phyloP scores from a whole-genome alignment of 352 stramenopile genomes.

The Pythium folliculosum region DNA sequence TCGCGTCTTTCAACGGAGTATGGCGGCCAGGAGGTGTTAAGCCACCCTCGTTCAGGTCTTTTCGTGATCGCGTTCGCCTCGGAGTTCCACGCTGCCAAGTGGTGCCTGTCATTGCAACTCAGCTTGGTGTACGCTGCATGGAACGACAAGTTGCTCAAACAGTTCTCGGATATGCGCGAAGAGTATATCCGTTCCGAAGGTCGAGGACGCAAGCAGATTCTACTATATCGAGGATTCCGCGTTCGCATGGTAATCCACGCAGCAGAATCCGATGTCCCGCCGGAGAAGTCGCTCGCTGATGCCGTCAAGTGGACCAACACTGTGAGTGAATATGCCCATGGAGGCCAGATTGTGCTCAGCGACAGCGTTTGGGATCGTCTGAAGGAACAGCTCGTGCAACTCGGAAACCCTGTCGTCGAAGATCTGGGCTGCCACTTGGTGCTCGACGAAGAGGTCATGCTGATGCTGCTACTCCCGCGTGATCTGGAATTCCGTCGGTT shows the following conservation, averaged over 20 bases:
- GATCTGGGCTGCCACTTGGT: constrained; percentile 78
- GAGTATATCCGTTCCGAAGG: constrained; percentile 35
- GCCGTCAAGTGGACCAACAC: constrained; percentile 86
- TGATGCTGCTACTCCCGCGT: constrained; percentile 80
- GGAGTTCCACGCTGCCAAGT: constrained; percentile 87
- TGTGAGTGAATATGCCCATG: constrained; percentile 80
- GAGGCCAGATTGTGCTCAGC: constrained; percentile 83
- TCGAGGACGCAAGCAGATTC: constrained; percentile 58
- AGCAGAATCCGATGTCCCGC: constrained; percentile 48
- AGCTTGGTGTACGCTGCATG: constrained; percentile 85
- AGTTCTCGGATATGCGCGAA: constrained; percentile 84
- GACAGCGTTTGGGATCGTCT: constrained; percentile 86
- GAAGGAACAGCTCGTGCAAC: constrained; percentile 84
- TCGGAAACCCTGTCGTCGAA: constrained; percentile 88
- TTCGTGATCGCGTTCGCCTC: constrained; percentile 86
- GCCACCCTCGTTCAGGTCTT: constrained; percentile 69
- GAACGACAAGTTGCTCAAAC: constrained; percentile 87
- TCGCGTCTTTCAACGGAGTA: constrained; percentile 84
- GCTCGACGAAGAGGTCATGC: constrained; percentile 67
- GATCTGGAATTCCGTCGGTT: constrained; percentile 80
- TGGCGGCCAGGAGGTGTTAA: constrained; percentile 78
- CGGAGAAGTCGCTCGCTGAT: constrained; percentile 67
- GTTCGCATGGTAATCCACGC: constrained; percentile 88
- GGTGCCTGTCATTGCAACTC: constrained; percentile 84
- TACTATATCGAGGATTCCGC: constrained; percentile 83